phyloP scores from a whole-genome alignment of 768 basidiomycete genomes.

The Amanita brunnescens region DNA sequence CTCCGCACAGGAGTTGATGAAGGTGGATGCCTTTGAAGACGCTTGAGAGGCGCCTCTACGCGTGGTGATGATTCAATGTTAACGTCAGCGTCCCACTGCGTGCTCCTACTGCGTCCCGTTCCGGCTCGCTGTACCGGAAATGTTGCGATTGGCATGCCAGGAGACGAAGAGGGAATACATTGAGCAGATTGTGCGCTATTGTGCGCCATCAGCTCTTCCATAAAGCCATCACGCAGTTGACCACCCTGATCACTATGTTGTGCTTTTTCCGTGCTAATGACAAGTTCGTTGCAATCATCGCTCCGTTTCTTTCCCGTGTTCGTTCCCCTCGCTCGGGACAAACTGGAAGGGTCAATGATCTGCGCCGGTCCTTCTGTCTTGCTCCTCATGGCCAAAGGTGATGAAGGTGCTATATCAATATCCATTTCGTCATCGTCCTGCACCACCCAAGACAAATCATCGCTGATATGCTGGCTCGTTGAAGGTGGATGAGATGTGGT shows the following conservation, averaged over 20 bases:
- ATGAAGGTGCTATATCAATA: slow-evolving; percentile 44
- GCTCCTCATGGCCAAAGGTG: background rate
- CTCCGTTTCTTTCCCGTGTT: background rate
- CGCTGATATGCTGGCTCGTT: slow-evolving; percentile 11
- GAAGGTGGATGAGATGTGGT: background rate
- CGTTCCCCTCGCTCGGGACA: background rate
- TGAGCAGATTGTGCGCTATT: background rate
- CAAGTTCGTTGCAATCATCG: background rate
- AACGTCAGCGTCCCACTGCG: slow-evolving; percentile 9
- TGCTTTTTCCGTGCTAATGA: too few relatives aligned
- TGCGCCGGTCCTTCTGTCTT: background rate
- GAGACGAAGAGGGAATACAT: slow-evolving; percentile 8
- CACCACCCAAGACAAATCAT: slow-evolving; percentile 57
- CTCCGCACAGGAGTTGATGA: slow-evolving; percentile 22
- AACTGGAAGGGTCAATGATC: background rate
- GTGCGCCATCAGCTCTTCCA: background rate
- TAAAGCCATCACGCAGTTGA: background rate
- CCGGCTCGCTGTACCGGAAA: slow-evolving; percentile 38
- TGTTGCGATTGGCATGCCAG: slow-evolving; percentile 27
- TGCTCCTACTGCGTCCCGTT: slow-evolving; percentile 18
- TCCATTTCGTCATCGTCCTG: slow-evolving; percentile 54
- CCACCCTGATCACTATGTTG: background rate
- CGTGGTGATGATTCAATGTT: slow-evolving; percentile 20
- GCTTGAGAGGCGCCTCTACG: slow-evolving; percentile 25
- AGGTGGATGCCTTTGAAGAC: slow-evolving; percentile 24